phyloP scores from a whole-genome alignment of 495 filamentous ascomycete species.

The Bathelium albidoporum region DNA sequence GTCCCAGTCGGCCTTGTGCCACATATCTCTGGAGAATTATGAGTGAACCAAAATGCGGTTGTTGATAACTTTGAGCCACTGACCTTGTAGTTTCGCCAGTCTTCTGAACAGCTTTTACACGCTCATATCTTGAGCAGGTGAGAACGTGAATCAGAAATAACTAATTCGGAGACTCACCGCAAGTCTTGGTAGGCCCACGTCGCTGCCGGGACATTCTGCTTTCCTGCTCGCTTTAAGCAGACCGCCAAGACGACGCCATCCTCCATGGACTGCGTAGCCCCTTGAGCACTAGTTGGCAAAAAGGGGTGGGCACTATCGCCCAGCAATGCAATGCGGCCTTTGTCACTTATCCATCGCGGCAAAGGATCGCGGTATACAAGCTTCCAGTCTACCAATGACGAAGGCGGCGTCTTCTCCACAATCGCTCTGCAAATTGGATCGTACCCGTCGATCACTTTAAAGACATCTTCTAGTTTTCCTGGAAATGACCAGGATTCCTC shows the following conservation, averaged over 20 bases:
- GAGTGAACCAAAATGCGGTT: no score
- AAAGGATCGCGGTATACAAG: conserved; percentile 60
- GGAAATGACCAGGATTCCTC: conserved; percentile 58
- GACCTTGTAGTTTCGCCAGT: conserved; percentile 19
- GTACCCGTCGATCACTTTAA: conserved; percentile 57
- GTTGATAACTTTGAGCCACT: no score
- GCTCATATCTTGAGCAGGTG: conserved; percentile 30
- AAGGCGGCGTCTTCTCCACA: conserved; percentile 47
- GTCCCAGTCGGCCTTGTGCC: conserved; percentile 21
- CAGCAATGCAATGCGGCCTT: conserved; percentile 49
- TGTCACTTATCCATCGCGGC: conserved; percentile 52
- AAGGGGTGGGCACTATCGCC: conserved; percentile 69
- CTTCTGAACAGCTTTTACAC: conserved; percentile 21
- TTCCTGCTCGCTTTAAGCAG: conserved; percentile 47
- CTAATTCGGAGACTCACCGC: conserved; percentile 13
- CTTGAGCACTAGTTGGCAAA: conserved; percentile 60
- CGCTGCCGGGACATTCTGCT: conserved; percentile 37
- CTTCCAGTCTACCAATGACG: conserved; percentile 58
- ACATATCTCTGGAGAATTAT: conserved; percentile 11
- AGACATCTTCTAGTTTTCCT: conserved; percentile 47
- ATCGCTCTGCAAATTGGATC: conserved; percentile 51
- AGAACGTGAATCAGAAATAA: background rate
- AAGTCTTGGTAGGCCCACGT: conserved; percentile 42
- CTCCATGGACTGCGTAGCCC: conserved; percentile 63
- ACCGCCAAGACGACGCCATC: conserved; percentile 58